A percentile compares a stretch with the other conserved stretches of the same genome.
phyloP scores from a whole-genome alignment of 2,329 filamentous ascomycete genomes.

The Oidium heveae region DNA sequence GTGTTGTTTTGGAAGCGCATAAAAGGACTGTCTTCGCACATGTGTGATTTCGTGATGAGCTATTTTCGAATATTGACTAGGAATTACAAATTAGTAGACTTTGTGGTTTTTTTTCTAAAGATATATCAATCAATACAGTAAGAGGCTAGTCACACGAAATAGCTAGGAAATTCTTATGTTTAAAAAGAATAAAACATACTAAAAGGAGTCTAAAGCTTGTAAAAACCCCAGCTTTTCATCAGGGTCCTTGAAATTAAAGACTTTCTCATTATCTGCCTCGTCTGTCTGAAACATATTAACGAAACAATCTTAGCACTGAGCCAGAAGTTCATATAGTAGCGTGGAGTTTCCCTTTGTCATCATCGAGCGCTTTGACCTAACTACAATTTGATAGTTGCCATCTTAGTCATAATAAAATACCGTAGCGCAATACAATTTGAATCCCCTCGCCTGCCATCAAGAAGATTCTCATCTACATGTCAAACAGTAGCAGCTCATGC shows the following conservation, averaged over 20 bases:
- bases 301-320: no score
- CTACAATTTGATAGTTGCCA: neutral
- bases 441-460: neutral
- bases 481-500: neutral
- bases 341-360: no score
- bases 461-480: neutral
- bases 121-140: neutral
- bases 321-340: no score
- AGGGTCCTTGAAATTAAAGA: conserved; percentile 24
- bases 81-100: neutral
- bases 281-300: conserved; percentile 3
- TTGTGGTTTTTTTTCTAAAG: neutral
- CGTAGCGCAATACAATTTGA: neutral
- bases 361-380: no score
- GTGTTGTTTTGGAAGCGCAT: conserved; percentile 61
- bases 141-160: neutral
- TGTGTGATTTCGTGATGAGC: conserved; percentile 85
- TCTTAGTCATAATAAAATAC: neutral
- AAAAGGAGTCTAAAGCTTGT: conserved; percentile 67
- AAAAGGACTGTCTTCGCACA: conserved; percentile 74
- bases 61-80: conserved; percentile 58
- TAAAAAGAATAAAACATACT: conserved; percentile 27
- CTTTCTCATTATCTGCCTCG: conserved; percentile 24
- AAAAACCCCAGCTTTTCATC: conserved; percentile 64
- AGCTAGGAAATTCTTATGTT: neutral